These are phyloP conservation scores for Acanthamoeba royreba DNA, from an alignment of 208 protist genomes.

Conservation along the genomic window DNA sequence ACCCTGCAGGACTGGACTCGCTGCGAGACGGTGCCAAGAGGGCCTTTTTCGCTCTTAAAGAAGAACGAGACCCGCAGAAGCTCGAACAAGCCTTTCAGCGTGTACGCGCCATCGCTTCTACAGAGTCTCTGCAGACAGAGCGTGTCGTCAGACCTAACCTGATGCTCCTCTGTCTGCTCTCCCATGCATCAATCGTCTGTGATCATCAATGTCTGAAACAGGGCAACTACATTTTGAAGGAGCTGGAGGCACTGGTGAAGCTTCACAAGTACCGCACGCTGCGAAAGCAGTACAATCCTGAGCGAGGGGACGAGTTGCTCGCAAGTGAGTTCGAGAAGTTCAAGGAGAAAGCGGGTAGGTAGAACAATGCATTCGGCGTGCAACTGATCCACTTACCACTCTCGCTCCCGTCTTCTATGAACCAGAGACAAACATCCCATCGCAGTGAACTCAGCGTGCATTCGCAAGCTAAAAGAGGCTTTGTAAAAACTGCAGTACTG, in stretches of 20 bases:
- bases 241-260: constrained; percentile 40
- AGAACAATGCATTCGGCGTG: too few relatives aligned
- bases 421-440: not conserved
- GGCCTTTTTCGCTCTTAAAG: constrained; percentile 21
- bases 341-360: constrained; percentile 10
- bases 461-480: not conserved
- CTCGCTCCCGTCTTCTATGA: not conserved
- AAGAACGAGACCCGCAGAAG: constrained; percentile 22
- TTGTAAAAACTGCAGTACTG: not conserved
- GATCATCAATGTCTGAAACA: not conserved
- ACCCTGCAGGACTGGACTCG: constrained; percentile 8
- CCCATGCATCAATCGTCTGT: not conserved
- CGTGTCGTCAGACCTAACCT: too few relatives aligned
- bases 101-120: too few relatives aligned
- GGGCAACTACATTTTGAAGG: constrained; percentile 34
- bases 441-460: not conserved
- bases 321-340: not conserved
- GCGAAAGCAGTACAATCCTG: not conserved
- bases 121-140: too few relatives aligned
- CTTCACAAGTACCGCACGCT: constrained; percentile 49
- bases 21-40: constrained; percentile 19
- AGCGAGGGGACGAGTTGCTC: not conserved
- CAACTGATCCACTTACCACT: too few relatives aligned
- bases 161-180: not conserved
- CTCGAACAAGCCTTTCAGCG: not conserved